Evolutionary conservation across 495 filamentous ascomycete species (phyloP).

Genomic region (Trichoderma virens): DNA sequence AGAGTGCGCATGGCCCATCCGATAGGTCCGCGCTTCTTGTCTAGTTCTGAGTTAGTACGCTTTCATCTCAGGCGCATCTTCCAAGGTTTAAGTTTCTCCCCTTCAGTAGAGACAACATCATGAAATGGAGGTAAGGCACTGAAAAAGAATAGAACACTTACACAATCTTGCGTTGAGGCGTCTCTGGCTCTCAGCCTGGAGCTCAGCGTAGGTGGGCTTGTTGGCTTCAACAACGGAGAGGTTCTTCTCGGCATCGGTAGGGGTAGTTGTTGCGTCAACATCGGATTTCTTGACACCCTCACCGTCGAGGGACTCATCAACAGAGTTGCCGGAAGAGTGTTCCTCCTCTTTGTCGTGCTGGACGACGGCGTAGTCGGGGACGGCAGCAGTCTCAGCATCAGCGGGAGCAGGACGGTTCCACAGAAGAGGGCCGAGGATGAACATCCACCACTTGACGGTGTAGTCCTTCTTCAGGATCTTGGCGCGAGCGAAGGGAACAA

Average conservation of each 20-base stretch:
- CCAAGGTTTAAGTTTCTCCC: too few relatives aligned
- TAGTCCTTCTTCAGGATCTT: conserved; percentile 49
- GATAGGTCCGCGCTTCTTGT: conserved; percentile 50
- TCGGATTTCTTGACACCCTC: conserved; percentile 8
- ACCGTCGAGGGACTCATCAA: neutral
- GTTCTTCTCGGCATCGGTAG: conserved; percentile 42
- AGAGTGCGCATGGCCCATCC: conserved; percentile 68
- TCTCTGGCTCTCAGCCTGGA: conserved; percentile 41
- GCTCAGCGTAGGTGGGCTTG: conserved; percentile 44
- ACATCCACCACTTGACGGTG: conserved; percentile 45
- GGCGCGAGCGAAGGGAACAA: conserved; percentile 49
- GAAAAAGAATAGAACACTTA: too few relatives aligned
- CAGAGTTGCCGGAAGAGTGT: neutral
- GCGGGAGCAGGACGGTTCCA: conserved; percentile 36
- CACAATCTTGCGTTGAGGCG: conserved; percentile 47
- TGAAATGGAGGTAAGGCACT: too few relatives aligned
- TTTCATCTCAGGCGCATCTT: too few relatives aligned
- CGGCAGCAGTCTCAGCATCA: conserved; percentile 33
- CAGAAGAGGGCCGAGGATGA: conserved; percentile 46
- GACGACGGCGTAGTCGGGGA: conserved; percentile 29
- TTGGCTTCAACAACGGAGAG: conserved; percentile 34
- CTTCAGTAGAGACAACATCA: too few relatives aligned
- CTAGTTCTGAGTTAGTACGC: too few relatives aligned
- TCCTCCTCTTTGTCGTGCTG: conserved; percentile 20
- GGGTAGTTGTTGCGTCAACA: conserved; percentile 9